Conservation (phyloP, 2,329 filamentous ascomycete genomes). For the Ceratocystis destructans region DNA sequence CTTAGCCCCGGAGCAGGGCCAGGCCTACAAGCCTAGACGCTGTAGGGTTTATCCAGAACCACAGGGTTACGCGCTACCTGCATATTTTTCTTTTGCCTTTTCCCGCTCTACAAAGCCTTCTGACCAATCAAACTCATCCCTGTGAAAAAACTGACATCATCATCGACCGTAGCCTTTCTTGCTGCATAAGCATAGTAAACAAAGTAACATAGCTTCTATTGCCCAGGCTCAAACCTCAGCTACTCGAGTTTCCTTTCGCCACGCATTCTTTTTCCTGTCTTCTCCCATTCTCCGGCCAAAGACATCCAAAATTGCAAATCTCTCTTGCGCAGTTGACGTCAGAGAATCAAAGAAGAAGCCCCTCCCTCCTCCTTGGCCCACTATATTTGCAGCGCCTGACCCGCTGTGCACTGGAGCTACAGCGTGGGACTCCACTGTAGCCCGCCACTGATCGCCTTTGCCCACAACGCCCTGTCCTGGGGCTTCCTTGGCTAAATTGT, state of each 20-base stretch:
- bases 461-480: background rate
- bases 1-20: background rate
- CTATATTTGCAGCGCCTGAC: background rate
- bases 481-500: background rate
- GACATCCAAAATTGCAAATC: background rate
- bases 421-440: background rate
- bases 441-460: background rate
- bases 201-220: background rate
- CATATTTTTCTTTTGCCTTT: background rate
- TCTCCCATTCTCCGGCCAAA: background rate
- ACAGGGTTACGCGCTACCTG: background rate
- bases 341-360: background rate
- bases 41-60: background rate
- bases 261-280: background rate
- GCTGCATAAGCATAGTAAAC: background rate
- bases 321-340: background rate
- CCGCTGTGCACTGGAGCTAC: background rate
- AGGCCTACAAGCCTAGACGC: background rate
- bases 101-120: background rate
- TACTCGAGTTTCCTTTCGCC: background rate
- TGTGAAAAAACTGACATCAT: constrained; percentile 5
- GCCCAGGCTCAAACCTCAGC: background rate
- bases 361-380: background rate
- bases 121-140: background rate
- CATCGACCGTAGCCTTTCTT: background rate